phyloP scores from a whole-genome alignment of 2,329 filamentous ascomycete species.

The Neofusicoccum laricinum region DNA sequence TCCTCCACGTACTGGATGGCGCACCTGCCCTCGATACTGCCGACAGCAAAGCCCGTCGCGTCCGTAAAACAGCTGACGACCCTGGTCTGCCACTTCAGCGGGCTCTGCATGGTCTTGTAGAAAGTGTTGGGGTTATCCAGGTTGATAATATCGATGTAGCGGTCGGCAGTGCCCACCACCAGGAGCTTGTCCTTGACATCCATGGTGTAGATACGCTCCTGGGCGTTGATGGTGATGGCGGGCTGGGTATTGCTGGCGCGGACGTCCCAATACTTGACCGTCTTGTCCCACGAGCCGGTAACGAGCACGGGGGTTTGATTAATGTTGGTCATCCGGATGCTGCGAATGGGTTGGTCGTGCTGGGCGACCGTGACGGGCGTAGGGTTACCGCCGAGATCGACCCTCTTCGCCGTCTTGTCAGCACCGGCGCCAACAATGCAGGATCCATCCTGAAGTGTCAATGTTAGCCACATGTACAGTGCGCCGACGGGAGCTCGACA shows the following conservation, averaged over 20 bases:
- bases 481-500: background rate
- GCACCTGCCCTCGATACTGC: slow-evolving; percentile 93
- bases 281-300: slow-evolving; percentile 91
- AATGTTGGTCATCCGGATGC: slow-evolving; percentile 62
- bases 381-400: slow-evolving; percentile 67
- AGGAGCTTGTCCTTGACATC: slow-evolving; percentile 85
- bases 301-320: slow-evolving; percentile 76
- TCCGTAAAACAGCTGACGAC: slow-evolving; percentile 95
- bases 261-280: slow-evolving; percentile 85
- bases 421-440: slow-evolving; percentile 85
- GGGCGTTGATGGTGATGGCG: slow-evolving; percentile 63
- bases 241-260: slow-evolving; percentile 56
- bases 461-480: background rate
- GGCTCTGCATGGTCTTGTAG: slow-evolving; percentile 95
- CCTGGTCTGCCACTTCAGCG: slow-evolving; percentile 96
- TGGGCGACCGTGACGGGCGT: slow-evolving; percentile 67
- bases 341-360: slow-evolving; percentile 80
- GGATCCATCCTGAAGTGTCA: slow-evolving; percentile 70
- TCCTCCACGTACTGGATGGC: slow-evolving; percentile 99
- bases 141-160: slow-evolving; percentile 94
- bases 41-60: slow-evolving; percentile 86
- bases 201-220: slow-evolving; percentile 85
- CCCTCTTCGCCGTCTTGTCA: slow-evolving; percentile 85
- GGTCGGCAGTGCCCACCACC: slow-evolving; percentile 88
- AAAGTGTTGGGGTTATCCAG: slow-evolving; percentile 83